These are phyloP conservation scores for Papiliotrema fonsecae DNA, from an alignment of 1,284 basidiomycete genomes.

Conservation along the genomic window DNA sequence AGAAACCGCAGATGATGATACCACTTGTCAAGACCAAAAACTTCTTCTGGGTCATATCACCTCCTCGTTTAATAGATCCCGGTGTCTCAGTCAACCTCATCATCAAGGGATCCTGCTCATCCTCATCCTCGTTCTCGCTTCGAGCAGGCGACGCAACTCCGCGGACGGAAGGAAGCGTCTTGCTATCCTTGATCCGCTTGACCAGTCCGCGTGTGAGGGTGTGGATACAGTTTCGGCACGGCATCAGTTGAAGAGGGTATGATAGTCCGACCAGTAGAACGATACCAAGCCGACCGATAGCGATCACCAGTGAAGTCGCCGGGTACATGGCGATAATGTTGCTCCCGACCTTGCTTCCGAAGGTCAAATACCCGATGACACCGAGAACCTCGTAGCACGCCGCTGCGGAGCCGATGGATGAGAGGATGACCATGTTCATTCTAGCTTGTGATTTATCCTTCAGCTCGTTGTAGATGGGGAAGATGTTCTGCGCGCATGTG, in stretches of 20 bases:
- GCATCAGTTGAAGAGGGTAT: slow-evolving; percentile 89
- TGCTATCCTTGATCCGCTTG: slow-evolving; percentile 9
- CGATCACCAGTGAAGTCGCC: slow-evolving; percentile 80
- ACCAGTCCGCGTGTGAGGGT: slow-evolving; percentile 56
- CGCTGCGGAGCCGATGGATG: slow-evolving; percentile 75
- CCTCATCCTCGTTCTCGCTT: slow-evolving; percentile 33
- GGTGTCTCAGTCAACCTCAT: slow-evolving; percentile 34
- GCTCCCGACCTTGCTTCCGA: slow-evolving; percentile 81
- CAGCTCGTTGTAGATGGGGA: slow-evolving; percentile 92
- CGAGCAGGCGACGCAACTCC: neutral
- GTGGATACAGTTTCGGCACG: slow-evolving; percentile 87
- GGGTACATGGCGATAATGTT: slow-evolving; percentile 82
- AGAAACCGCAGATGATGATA: slow-evolving; percentile 60
- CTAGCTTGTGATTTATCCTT: slow-evolving; percentile 70
- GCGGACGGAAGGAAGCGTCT: slow-evolving; percentile 10
- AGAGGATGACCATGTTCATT: slow-evolving; percentile 81
- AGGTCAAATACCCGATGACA: slow-evolving; percentile 80
- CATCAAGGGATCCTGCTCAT: slow-evolving; percentile 50
- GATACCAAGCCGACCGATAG: slow-evolving; percentile 88
- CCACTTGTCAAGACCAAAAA: slow-evolving; percentile 68
- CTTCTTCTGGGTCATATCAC: slow-evolving; percentile 67
- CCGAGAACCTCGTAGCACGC: slow-evolving; percentile 63
- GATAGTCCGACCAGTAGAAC: slow-evolving; percentile 84
- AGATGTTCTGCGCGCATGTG: slow-evolving; percentile 59
- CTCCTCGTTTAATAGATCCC: slow-evolving; percentile 43